These are phyloP conservation scores for Guillardia theta DNA, from an alignment of 78 protist genomes.

Conservation along the genomic window DNA sequence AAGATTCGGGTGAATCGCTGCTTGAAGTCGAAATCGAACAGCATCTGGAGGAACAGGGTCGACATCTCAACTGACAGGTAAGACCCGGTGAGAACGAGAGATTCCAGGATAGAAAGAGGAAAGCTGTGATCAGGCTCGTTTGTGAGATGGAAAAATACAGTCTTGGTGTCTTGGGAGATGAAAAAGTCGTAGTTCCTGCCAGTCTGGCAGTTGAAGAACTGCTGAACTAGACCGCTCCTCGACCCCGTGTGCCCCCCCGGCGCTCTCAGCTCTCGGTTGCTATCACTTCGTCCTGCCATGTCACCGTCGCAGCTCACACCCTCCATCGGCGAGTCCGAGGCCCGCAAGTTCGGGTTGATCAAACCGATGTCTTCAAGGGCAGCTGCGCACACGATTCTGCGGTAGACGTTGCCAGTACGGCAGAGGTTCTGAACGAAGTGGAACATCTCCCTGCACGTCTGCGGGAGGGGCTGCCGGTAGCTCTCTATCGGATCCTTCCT, in stretches of 20 bases:
- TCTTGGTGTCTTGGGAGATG: too few relatives aligned
- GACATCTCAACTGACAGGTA: not conserved
- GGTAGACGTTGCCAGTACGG: not conserved
- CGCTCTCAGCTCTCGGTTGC: not conserved
- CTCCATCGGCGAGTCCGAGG: too few relatives aligned
- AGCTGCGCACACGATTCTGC: not conserved
- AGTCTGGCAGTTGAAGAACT: too few relatives aligned
- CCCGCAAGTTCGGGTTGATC: not conserved
- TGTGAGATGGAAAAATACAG: too few relatives aligned
- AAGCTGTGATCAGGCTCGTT: not conserved
- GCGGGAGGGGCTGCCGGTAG: not conserved
- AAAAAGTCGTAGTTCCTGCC: too few relatives aligned
- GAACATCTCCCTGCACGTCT: not conserved
- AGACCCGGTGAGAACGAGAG: not conserved
- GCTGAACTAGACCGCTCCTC: too few relatives aligned
- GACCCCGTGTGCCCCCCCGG: not conserved
- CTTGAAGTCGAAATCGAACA: constrained; percentile 29
- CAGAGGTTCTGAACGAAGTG: not conserved
- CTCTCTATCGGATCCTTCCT: not conserved
- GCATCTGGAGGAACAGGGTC: constrained; percentile 31
- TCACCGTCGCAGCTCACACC: too few relatives aligned
- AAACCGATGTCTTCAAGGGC: not conserved
- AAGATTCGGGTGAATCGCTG: not conserved
- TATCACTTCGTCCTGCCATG: not conserved
- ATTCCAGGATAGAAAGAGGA: not conserved